Conservation (phyloP, 352 stramenopile genomes). For the Hyaloperonospora arabidopsidis region DNA sequence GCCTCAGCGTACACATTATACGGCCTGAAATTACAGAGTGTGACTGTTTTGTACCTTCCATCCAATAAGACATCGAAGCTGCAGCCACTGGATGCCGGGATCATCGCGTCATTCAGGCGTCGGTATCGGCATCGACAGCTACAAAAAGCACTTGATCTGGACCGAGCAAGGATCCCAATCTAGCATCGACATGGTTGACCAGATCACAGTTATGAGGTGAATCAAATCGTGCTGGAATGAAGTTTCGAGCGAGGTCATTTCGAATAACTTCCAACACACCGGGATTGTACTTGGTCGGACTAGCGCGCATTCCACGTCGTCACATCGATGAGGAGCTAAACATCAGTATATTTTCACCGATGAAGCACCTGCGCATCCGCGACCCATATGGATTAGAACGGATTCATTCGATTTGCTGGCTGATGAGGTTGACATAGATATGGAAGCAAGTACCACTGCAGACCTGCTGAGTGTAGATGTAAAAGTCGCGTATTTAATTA, state of each 20-base stretch:
- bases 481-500: background rate
- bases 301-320: background rate
- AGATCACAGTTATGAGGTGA: background rate
- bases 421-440: background rate
- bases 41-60: background rate
- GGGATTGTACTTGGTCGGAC: background rate
- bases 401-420: background rate
- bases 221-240: background rate
- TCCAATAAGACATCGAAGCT: constrained; percentile 4
- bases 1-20: background rate
- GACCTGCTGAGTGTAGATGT: background rate
- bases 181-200: background rate
- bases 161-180: background rate
- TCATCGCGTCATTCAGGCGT: constrained; percentile 4
- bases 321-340: too few species aligned
- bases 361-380: background rate
- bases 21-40: background rate
- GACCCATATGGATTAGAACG: background rate
- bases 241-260: background rate
- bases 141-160: background rate
- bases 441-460: background rate
- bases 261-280: background rate
- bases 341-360: background rate
- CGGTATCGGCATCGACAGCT: constrained; percentile 4
- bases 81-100: constrained; percentile 3